Base-by-base conservation (phyloP, 179 eudicot species). In the Kewa caespitosa region DNA sequence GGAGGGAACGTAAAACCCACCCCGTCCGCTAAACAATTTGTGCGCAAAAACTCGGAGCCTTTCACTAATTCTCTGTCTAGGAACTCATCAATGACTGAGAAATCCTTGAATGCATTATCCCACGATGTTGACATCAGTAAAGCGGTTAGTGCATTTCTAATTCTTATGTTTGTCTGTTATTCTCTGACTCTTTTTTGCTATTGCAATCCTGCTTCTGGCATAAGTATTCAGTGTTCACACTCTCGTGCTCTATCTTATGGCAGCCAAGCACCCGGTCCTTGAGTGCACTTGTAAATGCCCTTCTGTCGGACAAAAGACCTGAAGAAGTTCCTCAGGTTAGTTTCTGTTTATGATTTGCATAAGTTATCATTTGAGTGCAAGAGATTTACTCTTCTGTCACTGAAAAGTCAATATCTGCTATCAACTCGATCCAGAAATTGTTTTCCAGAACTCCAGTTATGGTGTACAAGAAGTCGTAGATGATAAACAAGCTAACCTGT, bases 251-350 rank as follows among this genome's bases (percentile, higher is more conserved):
- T 55, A 22, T 59, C 59, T 59, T 62, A 63, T 75, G 60, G 79
- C 97, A 95, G 99, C 79, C 85, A 61, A 86, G 62, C 80, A 89
- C 97, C 63, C 78, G 14, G n/a, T 87, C 98, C 50, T 81, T 95
- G 85, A 86, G 91, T 74, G 78, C 83, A 85, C 99, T 95, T 85
- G 87, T 95, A 75, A 93, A 92, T 71, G 88, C 91, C 27, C 81
- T 86, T 80, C 83, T 95, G 79, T 80, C 82, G 18, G 97, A 95
- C 74, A 95, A 93, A 85, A 92, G 87, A 76, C 97, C 95, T 50
- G 99, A 95, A 74, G 99, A 95, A 84, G 87, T 95, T 81, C 97
- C 97, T 63, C 90, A 79, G 83, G 99, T 95, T 84, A 79, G 91
- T 78, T 71, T 66, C 28, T 68, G 67, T 33, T 37, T 41, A 34